Evolutionary conservation across 371 early-diverging fungal genomes (phyloP), one percentile per base, ranked within the genome.

Genomic region (Cladochytrium tenue): DNA sequence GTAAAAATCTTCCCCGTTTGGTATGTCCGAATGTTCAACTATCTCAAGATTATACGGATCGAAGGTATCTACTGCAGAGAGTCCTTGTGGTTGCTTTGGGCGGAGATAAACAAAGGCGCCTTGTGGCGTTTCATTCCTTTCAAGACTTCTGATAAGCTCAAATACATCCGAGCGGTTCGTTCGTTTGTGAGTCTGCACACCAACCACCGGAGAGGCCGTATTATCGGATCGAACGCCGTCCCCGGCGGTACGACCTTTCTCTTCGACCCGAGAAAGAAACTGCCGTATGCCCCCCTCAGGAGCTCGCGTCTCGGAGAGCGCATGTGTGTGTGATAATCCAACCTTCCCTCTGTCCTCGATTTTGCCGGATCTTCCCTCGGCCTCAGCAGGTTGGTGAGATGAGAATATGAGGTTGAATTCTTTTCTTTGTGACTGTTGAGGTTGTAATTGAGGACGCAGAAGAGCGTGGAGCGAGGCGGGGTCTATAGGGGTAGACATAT

Each of bases 31-130:
- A 64, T 70, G 76, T 17, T 74, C 75, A 3, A 73, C 67, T 52
- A 79, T 67, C 60, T 67, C 53, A 13, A 79, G 60, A 30, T 73
- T 69, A 51, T 79, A 79, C 13, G 79, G 79, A 60, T 79, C 75
- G 51, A 64, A 76, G 7, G 64, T 33, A 32, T 70, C 57, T 23
- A 59, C 63, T 53, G 26, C 34, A n/a, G 51, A 32, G 20, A 51
- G 32, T 23, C 62, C 50, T 10, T n/a, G 53, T 7, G 62, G 68
- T 56, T 28, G 23, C 31, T 33, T 43, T 23, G 72, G 71, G n/a
- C 62, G 56, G 62, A 73, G 55, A 56, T 78, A 78, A 2, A 68
- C 68, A 66, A 78, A 78, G 36, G 75, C 78, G 5, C 23, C 52
- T 17, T 66, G 67, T 33, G 63, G 61, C 32, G 60, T 35, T 26